Conservation (phyloP, 2,329 filamentous ascomycete species). For the Coleophoma crateriformis region DNA sequence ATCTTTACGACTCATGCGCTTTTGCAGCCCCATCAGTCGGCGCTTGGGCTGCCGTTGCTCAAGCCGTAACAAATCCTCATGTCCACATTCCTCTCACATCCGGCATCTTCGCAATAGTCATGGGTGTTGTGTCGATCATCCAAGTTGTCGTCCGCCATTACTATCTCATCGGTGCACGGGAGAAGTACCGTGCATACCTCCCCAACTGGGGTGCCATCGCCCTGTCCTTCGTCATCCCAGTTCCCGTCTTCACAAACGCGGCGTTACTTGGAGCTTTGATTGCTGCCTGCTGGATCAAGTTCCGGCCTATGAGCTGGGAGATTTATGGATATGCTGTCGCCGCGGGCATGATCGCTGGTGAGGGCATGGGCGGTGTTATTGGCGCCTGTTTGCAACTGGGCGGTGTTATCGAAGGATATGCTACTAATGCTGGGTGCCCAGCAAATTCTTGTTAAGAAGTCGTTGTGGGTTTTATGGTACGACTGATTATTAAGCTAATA, state of each 20-base stretch:
- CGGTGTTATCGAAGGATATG: constrained; percentile 26
- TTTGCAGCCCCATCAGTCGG: constrained; percentile 59
- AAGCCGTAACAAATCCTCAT: constrained; percentile 51
- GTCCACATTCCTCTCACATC: constrained; percentile 49
- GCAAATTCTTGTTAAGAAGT: constrained; percentile 18
- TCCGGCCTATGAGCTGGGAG: constrained; percentile 45
- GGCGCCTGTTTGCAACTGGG: constrained; percentile 39
- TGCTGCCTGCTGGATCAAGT: constrained; percentile 49
- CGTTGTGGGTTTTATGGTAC: background rate
- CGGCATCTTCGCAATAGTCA: constrained; percentile 52
- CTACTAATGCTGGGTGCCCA: constrained; percentile 28
- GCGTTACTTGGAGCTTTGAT: constrained; percentile 49
- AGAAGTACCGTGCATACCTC: constrained; percentile 48
- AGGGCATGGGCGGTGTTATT: constrained; percentile 58
- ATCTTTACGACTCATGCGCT: constrained; percentile 41
- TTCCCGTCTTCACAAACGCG: constrained; percentile 52
- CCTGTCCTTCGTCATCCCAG: constrained; percentile 51
- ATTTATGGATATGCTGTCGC: constrained; percentile 54
- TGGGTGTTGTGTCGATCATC: constrained; percentile 43
- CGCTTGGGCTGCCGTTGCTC: constrained; percentile 61
- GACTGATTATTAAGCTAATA: no score
- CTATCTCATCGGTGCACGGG: constrained; percentile 44
- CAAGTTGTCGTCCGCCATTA: constrained; percentile 51
- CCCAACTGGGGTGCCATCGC: constrained; percentile 59
- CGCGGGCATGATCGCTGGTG: constrained; percentile 56